Conservation (phyloP, 140 eudicot genomes). For the Ambrosia hybrid region DNA sequence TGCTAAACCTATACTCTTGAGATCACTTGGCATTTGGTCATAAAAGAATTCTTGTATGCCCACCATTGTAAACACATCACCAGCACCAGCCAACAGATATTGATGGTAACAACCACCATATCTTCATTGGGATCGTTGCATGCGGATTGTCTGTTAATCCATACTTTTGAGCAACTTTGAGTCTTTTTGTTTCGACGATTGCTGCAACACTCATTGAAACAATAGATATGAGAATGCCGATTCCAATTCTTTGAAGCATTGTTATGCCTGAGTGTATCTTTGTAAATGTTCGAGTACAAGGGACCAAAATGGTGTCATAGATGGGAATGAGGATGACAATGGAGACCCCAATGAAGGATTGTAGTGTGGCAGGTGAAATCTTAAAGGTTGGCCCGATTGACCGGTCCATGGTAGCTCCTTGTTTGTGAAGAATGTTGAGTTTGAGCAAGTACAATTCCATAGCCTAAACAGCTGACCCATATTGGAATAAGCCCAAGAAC, state of each 20-base stretch:
- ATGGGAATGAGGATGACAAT: no score
- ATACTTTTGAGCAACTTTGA: slow-evolving; percentile 24
- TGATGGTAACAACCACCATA: slow-evolving; percentile 54
- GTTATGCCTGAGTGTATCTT: slow-evolving; percentile 37
- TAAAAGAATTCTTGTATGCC: no score
- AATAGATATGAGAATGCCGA: slow-evolving; percentile 28
- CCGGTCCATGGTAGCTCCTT: slow-evolving; percentile 48
- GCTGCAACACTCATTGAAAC: slow-evolving; percentile 41
- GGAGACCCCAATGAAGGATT: slow-evolving; percentile 28
- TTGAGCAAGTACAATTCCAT: slow-evolving; percentile 39
- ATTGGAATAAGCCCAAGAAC: slow-evolving; percentile 35
- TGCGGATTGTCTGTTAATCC: slow-evolving; percentile 36
- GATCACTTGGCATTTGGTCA: no score
- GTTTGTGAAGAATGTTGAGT: slow-evolving; percentile 45
- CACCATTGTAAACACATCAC: slow-evolving; percentile 34
- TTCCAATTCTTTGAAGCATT: no score
- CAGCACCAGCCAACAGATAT: slow-evolving; percentile 35
- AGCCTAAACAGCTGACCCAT: slow-evolving; percentile 40
- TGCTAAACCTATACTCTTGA: slow-evolving; percentile 47
- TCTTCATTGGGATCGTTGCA: slow-evolving; percentile 37
- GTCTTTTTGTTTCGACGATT: slow-evolving; percentile 38
- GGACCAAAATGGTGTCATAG: slow-evolving; percentile 36
- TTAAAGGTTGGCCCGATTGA: slow-evolving; percentile 33
- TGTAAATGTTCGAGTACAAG: slow-evolving; percentile 30
- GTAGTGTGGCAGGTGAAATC: slow-evolving; percentile 49